These are phyloP conservation scores for Xylaria cubensis DNA, from an alignment of 495 filamentous ascomycete genomes.

Conservation along the genomic window DNA sequence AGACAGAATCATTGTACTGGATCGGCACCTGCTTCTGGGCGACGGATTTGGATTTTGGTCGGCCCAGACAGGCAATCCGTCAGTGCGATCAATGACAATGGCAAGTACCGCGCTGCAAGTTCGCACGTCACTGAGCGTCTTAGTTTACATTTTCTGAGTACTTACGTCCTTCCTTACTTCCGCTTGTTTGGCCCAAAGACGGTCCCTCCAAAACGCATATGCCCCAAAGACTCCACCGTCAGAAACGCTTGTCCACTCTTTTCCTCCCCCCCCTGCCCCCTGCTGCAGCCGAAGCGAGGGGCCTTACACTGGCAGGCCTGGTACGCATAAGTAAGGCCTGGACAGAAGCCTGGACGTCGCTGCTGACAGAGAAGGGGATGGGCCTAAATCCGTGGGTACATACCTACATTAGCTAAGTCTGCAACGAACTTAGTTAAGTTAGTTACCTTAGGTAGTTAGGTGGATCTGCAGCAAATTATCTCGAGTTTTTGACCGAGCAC, in stretches of 20 bases:
- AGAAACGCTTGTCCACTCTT: background rate
- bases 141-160: background rate
- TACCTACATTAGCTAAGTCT: no score
- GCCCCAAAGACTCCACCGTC: conserved; percentile 7
- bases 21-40: conserved; percentile 14
- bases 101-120: conserved; percentile 3
- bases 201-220: conserved; percentile 6
- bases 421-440: background rate
- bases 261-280: background rate
- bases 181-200: background rate
- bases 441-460: background rate
- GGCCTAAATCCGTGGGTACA: no score
- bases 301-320: background rate
- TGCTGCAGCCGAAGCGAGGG: conserved; percentile 22
- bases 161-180: background rate
- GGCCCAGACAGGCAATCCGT: conserved; percentile 27
- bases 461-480: conserved; percentile 15
- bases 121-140: conserved; percentile 11
- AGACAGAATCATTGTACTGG: no score
- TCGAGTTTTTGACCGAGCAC: background rate
- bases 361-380: no score
- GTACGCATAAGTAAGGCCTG: background rate
- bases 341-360: background rate
- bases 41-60: conserved; percentile 20
- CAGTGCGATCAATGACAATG: conserved; percentile 9